Evolutionary conservation across 306 rosid genomes (phyloP).

Genomic region (Glycyrrhiza uralensis): DNA sequence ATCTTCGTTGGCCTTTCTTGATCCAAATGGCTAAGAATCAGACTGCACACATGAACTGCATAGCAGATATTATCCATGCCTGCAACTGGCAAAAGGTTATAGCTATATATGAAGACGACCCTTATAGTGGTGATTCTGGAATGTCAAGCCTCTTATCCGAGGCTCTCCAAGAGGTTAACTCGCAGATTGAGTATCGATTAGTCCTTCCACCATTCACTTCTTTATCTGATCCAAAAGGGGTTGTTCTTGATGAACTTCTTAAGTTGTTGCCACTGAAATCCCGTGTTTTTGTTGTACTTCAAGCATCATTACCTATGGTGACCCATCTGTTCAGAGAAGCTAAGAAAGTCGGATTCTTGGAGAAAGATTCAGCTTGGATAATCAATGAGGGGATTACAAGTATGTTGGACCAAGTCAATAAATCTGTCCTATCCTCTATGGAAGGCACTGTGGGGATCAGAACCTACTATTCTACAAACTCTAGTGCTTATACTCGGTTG

Average conservation of each 20-base stretch:
- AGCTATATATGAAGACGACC: slow-evolving; percentile 47
- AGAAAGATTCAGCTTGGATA: slow-evolving; percentile 52
- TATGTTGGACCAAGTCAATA: slow-evolving; percentile 27
- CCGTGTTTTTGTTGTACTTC: slow-evolving; percentile 57
- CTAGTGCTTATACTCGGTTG: slow-evolving; percentile 34
- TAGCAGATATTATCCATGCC: slow-evolving; percentile 37
- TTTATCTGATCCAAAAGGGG: slow-evolving; percentile 46
- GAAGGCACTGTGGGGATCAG: slow-evolving; percentile 57
- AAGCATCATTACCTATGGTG: slow-evolving; percentile 49
- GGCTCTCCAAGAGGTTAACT: slow-evolving; percentile 45
- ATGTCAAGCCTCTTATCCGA: slow-evolving; percentile 45
- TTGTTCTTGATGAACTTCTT: slow-evolving; percentile 44
- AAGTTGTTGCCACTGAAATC: slow-evolving; percentile 39
- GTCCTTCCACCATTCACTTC: slow-evolving; percentile 49
- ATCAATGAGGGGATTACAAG: slow-evolving; percentile 42
- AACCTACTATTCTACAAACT: slow-evolving; percentile 29
- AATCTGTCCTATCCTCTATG: slow-evolving; percentile 39
- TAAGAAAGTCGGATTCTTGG: slow-evolving; percentile 42
- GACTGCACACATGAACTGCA: slow-evolving; percentile 42
- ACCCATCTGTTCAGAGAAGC: slow-evolving; percentile 56
- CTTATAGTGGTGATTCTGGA: slow-evolving; percentile 44
- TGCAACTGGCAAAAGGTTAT: slow-evolving; percentile 41
- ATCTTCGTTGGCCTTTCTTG: slow-evolving; percentile 54
- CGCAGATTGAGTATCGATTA: slow-evolving; percentile 50
- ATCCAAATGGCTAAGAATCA: slow-evolving; percentile 42